Percentiles rank a stretch among this genome's conserved stretches.
phyloP scores from a whole-genome alignment of 192 early-diverging fungal species.

The Entomortierella beljakovae region DNA sequence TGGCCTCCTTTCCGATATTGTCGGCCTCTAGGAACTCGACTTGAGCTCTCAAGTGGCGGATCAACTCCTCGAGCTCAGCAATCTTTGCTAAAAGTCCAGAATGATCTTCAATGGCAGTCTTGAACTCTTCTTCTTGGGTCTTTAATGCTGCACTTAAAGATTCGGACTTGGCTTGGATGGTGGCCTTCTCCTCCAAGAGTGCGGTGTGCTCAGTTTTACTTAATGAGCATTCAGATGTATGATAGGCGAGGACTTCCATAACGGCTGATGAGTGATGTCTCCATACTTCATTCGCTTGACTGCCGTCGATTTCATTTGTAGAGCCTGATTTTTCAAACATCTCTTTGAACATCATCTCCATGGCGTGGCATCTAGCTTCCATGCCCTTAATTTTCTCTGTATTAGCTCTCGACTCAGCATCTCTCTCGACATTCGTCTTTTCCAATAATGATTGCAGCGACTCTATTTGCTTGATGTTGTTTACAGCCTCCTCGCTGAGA shows the following conservation, averaged over 20 bases:
- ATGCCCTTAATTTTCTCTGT: conserved; percentile 15
- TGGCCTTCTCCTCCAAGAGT: conserved; percentile 12
- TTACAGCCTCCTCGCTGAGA: not conserved
- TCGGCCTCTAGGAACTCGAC: conserved; percentile 49
- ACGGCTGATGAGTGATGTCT: conserved; percentile 16
- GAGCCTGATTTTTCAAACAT: conserved; percentile 20
- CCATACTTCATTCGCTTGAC: conserved; percentile 2
- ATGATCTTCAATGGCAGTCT: conserved; percentile 13
- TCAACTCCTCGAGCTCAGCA: conserved; percentile 39
- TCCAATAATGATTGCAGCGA: conserved; percentile 17
- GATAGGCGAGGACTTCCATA: conserved; percentile 9
- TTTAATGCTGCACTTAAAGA: conserved; percentile 6
- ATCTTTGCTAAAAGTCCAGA: conserved; percentile 26
- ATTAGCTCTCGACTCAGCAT: conserved; percentile 11
- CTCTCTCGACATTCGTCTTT: not conserved
- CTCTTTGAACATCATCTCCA: conserved; percentile 30
- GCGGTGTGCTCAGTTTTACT: conserved; percentile 27
- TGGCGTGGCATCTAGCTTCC: conserved; percentile 15
- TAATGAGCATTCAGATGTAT: conserved; percentile 17
- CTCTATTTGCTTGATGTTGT: conserved; percentile 2
- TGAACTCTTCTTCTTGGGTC: conserved; percentile 10
- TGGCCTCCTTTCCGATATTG: conserved; percentile 48
- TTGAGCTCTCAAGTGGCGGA: conserved; percentile 21
- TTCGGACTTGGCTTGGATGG: not conserved
- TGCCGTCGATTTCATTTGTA: not conserved